Evolutionary conservation across 345 rosid genomes (phyloP).

Genomic region (Camelina hispida): DNA sequence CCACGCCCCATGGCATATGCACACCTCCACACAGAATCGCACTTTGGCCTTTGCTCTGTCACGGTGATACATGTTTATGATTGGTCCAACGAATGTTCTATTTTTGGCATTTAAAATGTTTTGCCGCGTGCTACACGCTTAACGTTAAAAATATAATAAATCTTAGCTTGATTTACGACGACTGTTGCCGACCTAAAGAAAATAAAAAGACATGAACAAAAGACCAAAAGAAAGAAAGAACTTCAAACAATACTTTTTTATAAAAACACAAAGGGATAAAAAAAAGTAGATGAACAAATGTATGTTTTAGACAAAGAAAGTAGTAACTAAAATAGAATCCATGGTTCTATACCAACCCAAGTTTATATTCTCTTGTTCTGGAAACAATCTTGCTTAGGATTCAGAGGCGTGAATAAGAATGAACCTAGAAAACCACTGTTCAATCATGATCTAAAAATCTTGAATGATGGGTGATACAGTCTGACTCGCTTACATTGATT

Average conservation of each 20-base stretch:
- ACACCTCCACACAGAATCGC: not conserved
- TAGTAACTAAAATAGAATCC: conserved; percentile 20
- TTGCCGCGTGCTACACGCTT: conserved; percentile 14
- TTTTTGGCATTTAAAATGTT: not conserved
- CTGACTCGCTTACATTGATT: conserved; percentile 5
- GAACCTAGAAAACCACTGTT: conserved; percentile 13
- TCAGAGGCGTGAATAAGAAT: conserved; percentile 25
- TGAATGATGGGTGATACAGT: conserved; percentile 3
- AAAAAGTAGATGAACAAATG: conserved; percentile 25
- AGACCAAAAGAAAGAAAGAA: not conserved
- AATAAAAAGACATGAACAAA: not conserved
- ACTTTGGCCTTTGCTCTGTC: not conserved
- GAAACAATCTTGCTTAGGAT: conserved; percentile 34
- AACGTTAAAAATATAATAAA: not conserved
- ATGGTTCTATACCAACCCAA: conserved; percentile 29
- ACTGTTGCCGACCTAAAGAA: not conserved
- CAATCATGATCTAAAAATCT: conserved; percentile 18
- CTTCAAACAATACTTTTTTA: not conserved
- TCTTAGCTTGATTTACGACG: not conserved
- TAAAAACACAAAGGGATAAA: not conserved
- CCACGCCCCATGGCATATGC: not conserved
- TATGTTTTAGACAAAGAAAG: conserved; percentile 10
- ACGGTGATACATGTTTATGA: conserved; percentile 6
- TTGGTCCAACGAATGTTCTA: conserved; percentile 1
- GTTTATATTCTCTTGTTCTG: conserved; percentile 16